Percentiles rank a stretch among this genome's conserved stretches.
Evolutionary conservation across 345 rosid genomes (phyloP).

Genomic region (Syzygium aromaticum): DNA sequence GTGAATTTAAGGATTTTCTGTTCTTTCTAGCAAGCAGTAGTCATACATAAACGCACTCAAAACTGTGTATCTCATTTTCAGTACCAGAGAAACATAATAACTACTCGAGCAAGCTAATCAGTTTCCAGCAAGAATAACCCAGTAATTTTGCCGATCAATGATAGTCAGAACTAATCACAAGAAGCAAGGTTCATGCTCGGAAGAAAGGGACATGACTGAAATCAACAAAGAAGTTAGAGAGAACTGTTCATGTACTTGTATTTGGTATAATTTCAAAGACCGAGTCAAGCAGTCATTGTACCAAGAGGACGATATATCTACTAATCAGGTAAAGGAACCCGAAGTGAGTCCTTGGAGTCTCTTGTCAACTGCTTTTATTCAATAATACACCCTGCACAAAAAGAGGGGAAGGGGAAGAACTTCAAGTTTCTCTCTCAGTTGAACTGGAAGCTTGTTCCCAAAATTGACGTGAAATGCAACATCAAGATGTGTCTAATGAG

Average conservation of each 20-base stretch:
- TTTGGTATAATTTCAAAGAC: constrained; percentile 27
- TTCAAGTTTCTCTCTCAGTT: neutral
- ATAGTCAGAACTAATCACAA: neutral
- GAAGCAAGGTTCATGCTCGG: neutral
- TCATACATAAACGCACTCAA: neutral
- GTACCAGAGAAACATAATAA: neutral
- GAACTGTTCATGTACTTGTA: constrained; percentile 17
- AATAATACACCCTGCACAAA: neutral
- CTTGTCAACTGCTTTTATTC: neutral
- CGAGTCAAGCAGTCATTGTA: constrained; percentile 28
- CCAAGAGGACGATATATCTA: constrained; percentile 19
- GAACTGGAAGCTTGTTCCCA: neutral
- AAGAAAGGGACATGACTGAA: neutral
- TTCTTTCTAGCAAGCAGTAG: neutral
- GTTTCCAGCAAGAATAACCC: neutral
- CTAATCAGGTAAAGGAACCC: constrained; percentile 5
- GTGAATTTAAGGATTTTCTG: neutral
- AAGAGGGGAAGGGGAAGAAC: neutral
- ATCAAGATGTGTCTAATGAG: neutral
- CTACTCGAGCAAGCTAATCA: neutral
- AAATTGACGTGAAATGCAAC: neutral
- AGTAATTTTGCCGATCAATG: neutral
- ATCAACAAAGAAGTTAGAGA: neutral
- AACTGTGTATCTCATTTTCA: neutral
- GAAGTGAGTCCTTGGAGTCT: neutral